These are phyloP conservation scores for Begonia peltatifolia DNA, from an alignment of 306 rosid genomes.

Conservation along the genomic window DNA sequence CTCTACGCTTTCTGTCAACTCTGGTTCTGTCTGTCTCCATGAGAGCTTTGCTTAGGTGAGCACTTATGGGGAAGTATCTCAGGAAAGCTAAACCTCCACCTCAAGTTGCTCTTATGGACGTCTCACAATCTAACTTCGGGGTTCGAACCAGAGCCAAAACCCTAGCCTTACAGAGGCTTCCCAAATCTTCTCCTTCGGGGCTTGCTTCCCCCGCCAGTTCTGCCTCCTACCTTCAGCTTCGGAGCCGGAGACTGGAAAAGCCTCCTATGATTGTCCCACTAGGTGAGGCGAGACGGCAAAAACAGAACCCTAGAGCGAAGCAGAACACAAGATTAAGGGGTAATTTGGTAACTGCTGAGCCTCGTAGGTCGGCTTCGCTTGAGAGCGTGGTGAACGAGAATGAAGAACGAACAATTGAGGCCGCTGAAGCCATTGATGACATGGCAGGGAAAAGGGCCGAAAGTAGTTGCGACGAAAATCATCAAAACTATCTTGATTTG, in stretches of 20 bases:
- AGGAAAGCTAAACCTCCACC: conserved; percentile 51
- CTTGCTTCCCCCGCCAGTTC: conserved; percentile 18
- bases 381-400: conserved; percentile 4
- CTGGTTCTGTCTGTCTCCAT: conserved; percentile 10
- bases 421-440: conserved; percentile 2
- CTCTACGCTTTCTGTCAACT: neutral
- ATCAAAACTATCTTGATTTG: conserved; percentile 18
- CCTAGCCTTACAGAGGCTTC: conserved; percentile 52
- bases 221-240: conserved; percentile 70
- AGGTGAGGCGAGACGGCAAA: conserved; percentile 24
- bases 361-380: conserved; percentile 15
- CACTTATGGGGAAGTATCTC: conserved; percentile 80
- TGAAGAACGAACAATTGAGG: conserved; percentile 5
- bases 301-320: conserved; percentile 12
- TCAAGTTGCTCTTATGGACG: conserved; percentile 48
- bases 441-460: conserved; percentile 8
- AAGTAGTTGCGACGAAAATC: conserved; percentile 4
- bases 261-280: conserved; percentile 16
- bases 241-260: conserved; percentile 67
- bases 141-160: conserved; percentile 94
- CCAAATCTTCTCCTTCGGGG: conserved; percentile 20
- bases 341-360: conserved; percentile 14
- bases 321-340: conserved; percentile 24
- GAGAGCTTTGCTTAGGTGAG: conserved; percentile 10
- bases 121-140: conserved; percentile 49